These are phyloP conservation scores for Lactifluus subvellereus DNA, from an alignment of 768 basidiomycete species.

Conservation along the genomic window DNA sequence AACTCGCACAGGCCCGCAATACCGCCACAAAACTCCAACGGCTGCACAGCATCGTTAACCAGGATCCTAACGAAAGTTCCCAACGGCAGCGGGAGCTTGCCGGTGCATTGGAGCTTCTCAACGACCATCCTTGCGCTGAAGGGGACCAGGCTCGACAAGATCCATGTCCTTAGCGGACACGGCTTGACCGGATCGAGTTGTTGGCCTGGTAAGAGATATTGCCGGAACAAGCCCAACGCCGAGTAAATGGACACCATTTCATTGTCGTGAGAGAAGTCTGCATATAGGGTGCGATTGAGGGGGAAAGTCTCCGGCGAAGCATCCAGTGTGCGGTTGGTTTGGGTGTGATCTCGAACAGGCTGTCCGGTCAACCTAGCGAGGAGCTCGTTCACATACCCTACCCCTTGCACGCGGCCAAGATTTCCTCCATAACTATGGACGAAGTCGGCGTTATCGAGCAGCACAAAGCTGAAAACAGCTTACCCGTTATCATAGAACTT, in stretches of 20 bases:
- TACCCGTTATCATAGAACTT: slow-evolving; percentile 79
- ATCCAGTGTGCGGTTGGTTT: slow-evolving; percentile 72
- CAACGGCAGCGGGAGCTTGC: neutral
- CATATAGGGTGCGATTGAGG: slow-evolving; percentile 55
- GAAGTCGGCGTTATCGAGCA: neutral
- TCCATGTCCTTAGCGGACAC: slow-evolving; percentile 39
- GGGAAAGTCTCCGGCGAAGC: slow-evolving; percentile 63
- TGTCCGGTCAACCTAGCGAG: slow-evolving; percentile 65
- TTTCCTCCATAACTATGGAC: slow-evolving; percentile 53
- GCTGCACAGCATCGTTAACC: slow-evolving; percentile 68
- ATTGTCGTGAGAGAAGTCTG: slow-evolving; percentile 85
- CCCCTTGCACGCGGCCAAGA: slow-evolving; percentile 72
- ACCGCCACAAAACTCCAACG: slow-evolving; percentile 55
- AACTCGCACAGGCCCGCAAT: slow-evolving; percentile 58
- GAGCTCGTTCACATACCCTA: slow-evolving; percentile 88
- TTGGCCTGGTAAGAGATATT: slow-evolving; percentile 13
- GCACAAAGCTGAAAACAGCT: slow-evolving; percentile 23
- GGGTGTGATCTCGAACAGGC: slow-evolving; percentile 62
- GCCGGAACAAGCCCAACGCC: slow-evolving; percentile 44
- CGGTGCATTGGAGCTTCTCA: slow-evolving; percentile 55
- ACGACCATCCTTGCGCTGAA: slow-evolving; percentile 71
- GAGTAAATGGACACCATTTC: slow-evolving; percentile 73
- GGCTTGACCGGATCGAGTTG: slow-evolving; percentile 27
- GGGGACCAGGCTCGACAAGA: slow-evolving; percentile 56
- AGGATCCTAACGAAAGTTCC: slow-evolving; percentile 58